Evolutionary conservation across 2,329 filamentous ascomycete species (phyloP).

Genomic region (Trichophyton simii): DNA sequence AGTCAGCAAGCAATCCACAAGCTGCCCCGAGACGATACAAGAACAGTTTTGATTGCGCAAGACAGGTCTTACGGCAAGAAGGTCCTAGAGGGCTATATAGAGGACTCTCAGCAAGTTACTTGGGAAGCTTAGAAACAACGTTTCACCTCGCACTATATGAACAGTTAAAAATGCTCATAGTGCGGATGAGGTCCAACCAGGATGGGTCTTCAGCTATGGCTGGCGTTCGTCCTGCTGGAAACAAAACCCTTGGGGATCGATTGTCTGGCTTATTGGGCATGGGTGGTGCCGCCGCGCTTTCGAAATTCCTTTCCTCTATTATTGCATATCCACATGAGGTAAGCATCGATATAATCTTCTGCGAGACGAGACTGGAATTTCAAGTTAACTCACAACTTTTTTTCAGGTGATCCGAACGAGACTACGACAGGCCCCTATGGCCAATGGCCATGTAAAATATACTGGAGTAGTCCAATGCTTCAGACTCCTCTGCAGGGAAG

Average conservation of each 20-base stretch:
- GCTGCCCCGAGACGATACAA: conserved; percentile 53
- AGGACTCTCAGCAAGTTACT: conserved; percentile 79
- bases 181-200: conserved; percentile 48
- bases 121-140: conserved; percentile 80
- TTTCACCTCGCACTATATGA: conserved; percentile 92
- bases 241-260: conserved; percentile 1
- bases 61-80: conserved; percentile 67
- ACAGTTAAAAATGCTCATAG: conserved; percentile 66
- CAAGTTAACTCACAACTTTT: conserved; percentile 18
- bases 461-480: conserved; percentile 82
- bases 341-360: neutral
- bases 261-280: conserved; percentile 28
- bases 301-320: conserved; percentile 73
- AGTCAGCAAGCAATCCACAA: conserved; percentile 40
- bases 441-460: conserved; percentile 65
- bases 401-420: conserved; percentile 51
- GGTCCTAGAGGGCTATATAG: conserved; percentile 74
- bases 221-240: neutral
- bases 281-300: conserved; percentile 49
- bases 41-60: conserved; percentile 77
- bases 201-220: conserved; percentile 35
- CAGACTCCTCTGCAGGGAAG: conserved; percentile 72
- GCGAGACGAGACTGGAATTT: neutral
- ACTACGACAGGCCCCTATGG: conserved; percentile 72
- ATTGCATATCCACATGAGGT: conserved; percentile 89